These are phyloP conservation scores for Phoma sp. DNA, from an alignment of 2,329 filamentous ascomycete genomes.

Conservation along the genomic window DNA sequence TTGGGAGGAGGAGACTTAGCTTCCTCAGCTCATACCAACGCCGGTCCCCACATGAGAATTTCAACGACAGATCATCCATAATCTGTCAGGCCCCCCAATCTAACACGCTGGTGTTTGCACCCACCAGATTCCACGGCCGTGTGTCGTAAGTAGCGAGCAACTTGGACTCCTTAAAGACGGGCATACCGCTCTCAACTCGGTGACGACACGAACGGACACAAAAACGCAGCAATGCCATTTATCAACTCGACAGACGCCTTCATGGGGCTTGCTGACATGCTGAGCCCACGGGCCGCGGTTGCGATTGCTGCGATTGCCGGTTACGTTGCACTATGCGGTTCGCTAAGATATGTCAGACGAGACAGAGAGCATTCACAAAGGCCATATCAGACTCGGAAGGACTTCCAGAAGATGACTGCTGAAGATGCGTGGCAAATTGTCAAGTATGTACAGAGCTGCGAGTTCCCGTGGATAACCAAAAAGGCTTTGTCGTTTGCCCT, in stretches of 20 bases:
- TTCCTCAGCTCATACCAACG: too few relatives aligned
- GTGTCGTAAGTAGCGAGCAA: too few relatives aligned
- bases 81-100: too few relatives aligned
- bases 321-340: conserved; percentile 46
- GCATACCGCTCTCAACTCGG: too few relatives aligned
- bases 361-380: conserved; percentile 52
- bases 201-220: too few relatives aligned
- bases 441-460: conserved; percentile 55
- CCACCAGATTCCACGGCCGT: too few relatives aligned
- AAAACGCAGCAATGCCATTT: conserved; percentile 6
- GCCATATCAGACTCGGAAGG: conserved; percentile 55
- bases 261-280: background rate
- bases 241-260: background rate
- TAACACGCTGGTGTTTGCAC: too few relatives aligned
- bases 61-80: too few relatives aligned
- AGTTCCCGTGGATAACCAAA: conserved; percentile 63
- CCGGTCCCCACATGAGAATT: too few relatives aligned
- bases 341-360: conserved; percentile 51
- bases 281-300: conserved; percentile 9
- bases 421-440: conserved; percentile 62
- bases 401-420: conserved; percentile 61
- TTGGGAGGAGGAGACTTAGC: too few relatives aligned
- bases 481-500: conserved; percentile 66
- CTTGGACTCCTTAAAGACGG: too few relatives aligned
- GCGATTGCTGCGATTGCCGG: conserved; percentile 18